phyloP scores from a whole-genome alignment of 768 basidiomycete species.

The Serendipita sp. region DNA sequence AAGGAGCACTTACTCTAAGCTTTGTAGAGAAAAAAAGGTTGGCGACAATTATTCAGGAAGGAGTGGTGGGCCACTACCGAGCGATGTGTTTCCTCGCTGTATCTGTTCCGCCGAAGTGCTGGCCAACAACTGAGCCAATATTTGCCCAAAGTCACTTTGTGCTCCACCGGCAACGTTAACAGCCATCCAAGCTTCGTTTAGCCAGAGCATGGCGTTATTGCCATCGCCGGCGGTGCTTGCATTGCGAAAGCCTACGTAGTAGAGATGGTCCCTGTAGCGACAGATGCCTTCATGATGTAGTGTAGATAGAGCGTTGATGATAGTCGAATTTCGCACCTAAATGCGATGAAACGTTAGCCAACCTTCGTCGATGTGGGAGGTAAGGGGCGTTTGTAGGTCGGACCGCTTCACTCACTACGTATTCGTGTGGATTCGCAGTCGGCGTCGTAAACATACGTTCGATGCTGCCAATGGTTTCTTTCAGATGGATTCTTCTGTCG shows the following conservation, averaged over 20 bases:
- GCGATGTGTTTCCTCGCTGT: too few species aligned
- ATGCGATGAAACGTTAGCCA: neutral
- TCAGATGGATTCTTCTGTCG: neutral
- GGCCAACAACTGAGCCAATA: too few species aligned
- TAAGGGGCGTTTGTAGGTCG: too few species aligned
- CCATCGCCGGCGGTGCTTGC: neutral
- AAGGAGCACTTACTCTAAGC: too few species aligned
- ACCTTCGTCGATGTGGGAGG: too few species aligned
- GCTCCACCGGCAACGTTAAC: neutral
- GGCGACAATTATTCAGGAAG: too few species aligned
- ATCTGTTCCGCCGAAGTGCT: too few species aligned
- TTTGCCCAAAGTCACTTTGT: neutral
- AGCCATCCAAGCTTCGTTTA: neutral
- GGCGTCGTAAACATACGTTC: too few species aligned
- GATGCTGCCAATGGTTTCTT: neutral
- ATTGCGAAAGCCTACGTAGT: neutral
- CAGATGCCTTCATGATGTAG: neutral
- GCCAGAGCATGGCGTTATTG: conserved; percentile 3
- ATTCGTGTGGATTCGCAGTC: too few species aligned
- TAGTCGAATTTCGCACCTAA: neutral
- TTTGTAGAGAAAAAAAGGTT: too few species aligned
- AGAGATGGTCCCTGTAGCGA: neutral
- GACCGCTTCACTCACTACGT: too few species aligned
- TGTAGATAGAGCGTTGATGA: neutral
- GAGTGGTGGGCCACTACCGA: too few species aligned